These are phyloP conservation scores for Aspergillus novoparasiticus DNA, from an alignment of 2,329 filamentous ascomycete species.

Conservation along the genomic window DNA sequence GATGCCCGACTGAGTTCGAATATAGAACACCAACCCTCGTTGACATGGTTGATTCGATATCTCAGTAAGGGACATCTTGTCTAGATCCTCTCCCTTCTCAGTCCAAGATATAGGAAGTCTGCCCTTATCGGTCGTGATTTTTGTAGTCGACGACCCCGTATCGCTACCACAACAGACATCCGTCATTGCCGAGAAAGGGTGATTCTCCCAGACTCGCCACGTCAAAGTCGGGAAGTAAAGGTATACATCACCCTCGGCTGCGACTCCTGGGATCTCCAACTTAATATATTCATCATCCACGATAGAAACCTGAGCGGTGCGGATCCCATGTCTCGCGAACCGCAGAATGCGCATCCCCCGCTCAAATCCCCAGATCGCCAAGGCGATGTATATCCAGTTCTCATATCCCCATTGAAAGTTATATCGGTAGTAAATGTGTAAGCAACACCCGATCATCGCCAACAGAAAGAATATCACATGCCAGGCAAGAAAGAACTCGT, in stretches of 20 bases:
- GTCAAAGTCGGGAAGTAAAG: constrained; percentile 8
- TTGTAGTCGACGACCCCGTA: not conserved
- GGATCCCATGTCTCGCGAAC: not conserved
- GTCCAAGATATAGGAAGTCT: not conserved
- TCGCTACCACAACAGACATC: not conserved
- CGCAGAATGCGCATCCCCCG: constrained; percentile 1
- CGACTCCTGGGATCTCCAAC: not conserved
- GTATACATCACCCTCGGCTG: constrained; percentile 3
- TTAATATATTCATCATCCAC: constrained; percentile 7
- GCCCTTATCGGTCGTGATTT: too few species aligned
- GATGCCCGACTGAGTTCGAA: constrained; percentile 1
- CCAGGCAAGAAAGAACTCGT: constrained; percentile 39
- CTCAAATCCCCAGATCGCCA: constrained; percentile 3
- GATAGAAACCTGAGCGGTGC: not conserved
- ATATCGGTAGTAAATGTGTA: constrained; percentile 44
- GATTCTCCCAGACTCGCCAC: constrained; percentile 10
- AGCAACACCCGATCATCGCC: constrained; percentile 37
- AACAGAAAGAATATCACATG: constrained; percentile 37
- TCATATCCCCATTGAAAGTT: constrained; percentile 49
- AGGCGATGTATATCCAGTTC: constrained; percentile 37
- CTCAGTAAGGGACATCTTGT: not conserved
- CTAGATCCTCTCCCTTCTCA: not conserved
- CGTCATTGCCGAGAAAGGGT: constrained; percentile 8
- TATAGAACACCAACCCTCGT: not conserved
- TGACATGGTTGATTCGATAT: not conserved